Base-by-base conservation (phyloP, 371 early-diverging fungal genomes). In the Mucor velutinosus region DNA sequence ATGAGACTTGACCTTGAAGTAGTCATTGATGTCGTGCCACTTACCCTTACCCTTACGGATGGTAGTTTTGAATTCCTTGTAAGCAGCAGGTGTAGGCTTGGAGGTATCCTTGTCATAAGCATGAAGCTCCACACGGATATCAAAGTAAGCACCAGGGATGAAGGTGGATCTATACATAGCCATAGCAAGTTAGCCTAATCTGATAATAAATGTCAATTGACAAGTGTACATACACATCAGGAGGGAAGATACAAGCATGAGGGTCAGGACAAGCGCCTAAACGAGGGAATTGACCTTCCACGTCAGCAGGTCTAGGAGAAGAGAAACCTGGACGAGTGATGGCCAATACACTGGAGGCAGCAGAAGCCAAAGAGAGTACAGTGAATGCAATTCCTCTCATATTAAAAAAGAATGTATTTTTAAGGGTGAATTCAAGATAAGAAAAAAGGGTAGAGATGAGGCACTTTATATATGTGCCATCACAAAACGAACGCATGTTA, bases 51-150 rank as follows among this genome's bases (percentile, higher is more conserved):
- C 65, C 27, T 83, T 83, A 58, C 81, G 75, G 15, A 85, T 82
- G 27, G 74, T 71, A 19, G 85, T 81, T 53, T 77, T 76, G 73
- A 85, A 85, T 0, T 76, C 39, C 10, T 65, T 68, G 30, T 73
- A 76, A 17, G 78, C 61, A n/a, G 71, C 37, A 41, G 78, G 76
- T 4, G 72, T 71, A 67, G 82, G 69, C 51, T 81, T 78, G 62
- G 76, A 73, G 39, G 73, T 77, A 47, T 70, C 74, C 43, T 72
- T 70, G 51, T 81, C 74, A 68, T 88, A 86, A 32, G 83, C 84
- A 62, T 88, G 88, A 43, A 86, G 67, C 72, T 88, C 88, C 21
- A 88, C 86, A 33, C 88, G 76, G 41, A 86, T 74, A 53, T 88
- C 88, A 67, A 88, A 88, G 63, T 74, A 76, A 17, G 85, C 63